These are phyloP conservation scores for Coemansia sp. DNA, from an alignment of 192 early-diverging fungal genomes.

Conservation along the genomic window DNA sequence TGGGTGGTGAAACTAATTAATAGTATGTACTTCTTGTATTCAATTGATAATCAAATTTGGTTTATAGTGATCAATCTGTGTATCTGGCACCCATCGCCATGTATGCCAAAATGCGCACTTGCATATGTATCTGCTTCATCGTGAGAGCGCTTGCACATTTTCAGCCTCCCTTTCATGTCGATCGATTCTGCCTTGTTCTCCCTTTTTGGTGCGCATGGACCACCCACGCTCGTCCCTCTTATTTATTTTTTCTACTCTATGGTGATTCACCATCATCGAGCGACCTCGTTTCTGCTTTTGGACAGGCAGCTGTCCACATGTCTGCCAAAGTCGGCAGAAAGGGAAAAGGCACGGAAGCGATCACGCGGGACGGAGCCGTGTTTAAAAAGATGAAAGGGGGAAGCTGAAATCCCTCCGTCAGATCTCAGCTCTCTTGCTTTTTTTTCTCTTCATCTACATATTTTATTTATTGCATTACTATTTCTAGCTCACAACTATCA, in stretches of 20 bases:
- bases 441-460: neutral
- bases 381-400: neutral
- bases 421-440: neutral
- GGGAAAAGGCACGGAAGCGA: neutral
- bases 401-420: neutral
- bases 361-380: neutral
- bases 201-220: slow-evolving; percentile 5
- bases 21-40: neutral
- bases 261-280: slow-evolving; percentile 8
- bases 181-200: neutral
- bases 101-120: neutral
- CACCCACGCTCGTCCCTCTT: neutral
- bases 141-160: neutral
- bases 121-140: neutral
- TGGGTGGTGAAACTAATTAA: slow-evolving; percentile 16
- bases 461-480: neutral
- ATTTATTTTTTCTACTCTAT: neutral
- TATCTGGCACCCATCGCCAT: neutral
- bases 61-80: neutral
- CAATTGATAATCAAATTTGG: neutral
- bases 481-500: neutral
- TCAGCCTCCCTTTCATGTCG: neutral
- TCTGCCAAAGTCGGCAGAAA: neutral
- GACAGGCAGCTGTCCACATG: neutral
- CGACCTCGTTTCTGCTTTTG: neutral